Base-by-base conservation (phyloP, 2,329 filamentous ascomycete species). In the Lasiodiplodia sp. region DNA sequence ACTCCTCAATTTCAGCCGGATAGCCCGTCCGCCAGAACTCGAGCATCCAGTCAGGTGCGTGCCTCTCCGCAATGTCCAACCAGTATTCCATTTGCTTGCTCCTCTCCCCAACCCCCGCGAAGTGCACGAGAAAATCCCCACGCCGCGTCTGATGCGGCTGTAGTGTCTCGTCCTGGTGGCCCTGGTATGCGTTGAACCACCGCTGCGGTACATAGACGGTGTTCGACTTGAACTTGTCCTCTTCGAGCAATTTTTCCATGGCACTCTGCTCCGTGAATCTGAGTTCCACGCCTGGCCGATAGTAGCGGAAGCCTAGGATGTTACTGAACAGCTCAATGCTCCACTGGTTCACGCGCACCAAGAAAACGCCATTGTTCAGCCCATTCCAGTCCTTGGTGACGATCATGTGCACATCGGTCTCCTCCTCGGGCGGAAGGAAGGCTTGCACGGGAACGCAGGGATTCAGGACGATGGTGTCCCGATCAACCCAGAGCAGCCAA, bases 131-230 rank as follows among this genome's bases (percentile, higher is more conserved):
- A 63, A 81, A 77, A 63, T 83, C 81, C 2, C 81, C 81, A 44
- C 78, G 74, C 14, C 79, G 76, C 3, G 78, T 75, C 77, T 16
- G 52, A 28, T 31, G 25, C 10, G 77, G 73, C 2, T 75, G 71
- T 37, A 81, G 69, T 1, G 75, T 80, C 66, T 79, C 77, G 66
- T 78, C 77, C 55, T 78, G 75, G 60, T 79, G 78, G 25, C 77
- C 78, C 55, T 80, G 75, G 57, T 82, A 83, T 0, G 79, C 78
- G 68, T 83, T 83, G 73, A 83, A 82, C 81, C 80, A 82, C 6
- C 81, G 71, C 68, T 82, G 80, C 7, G 81, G 80, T 44, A 79
- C 76, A 37, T 77, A 72, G 12, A 78, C 75, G 11, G 78, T 71
- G 68, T 78, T 71, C 6, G 74, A 68, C 7, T 68, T 70, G 70